Percentiles rank a stretch among this genome's conserved stretches.
These are phyloP conservation scores for Aspergillus wentii DNA, from an alignment of 495 filamentous ascomycete genomes.

Conservation along the genomic window DNA sequence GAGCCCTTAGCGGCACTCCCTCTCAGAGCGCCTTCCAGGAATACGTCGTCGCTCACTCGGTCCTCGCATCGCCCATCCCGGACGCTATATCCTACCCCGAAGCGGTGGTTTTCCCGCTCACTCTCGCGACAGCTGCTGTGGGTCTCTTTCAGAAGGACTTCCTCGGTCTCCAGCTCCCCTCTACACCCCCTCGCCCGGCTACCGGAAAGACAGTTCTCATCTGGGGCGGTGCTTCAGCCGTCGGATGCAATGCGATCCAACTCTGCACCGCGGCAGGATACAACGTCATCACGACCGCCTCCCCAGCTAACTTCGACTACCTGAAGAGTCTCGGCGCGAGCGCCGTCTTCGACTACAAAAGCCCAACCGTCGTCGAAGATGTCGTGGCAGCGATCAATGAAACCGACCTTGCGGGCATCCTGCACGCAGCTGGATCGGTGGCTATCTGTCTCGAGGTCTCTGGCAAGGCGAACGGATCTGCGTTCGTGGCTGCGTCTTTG, in stretches of 20 bases:
- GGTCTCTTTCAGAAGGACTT: slow-evolving; percentile 41
- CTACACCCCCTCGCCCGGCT: slow-evolving; percentile 13
- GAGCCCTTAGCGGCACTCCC: slow-evolving; percentile 10
- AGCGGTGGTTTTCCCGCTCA: slow-evolving; percentile 49
- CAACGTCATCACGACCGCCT: slow-evolving; percentile 49
- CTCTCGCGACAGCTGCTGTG: slow-evolving; percentile 47
- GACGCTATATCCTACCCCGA: slow-evolving; percentile 37
- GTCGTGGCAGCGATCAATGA: too few species aligned
- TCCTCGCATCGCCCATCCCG: slow-evolving; percentile 41
- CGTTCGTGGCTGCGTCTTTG: too few species aligned
- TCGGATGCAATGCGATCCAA: slow-evolving; percentile 56
- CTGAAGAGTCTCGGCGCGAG: slow-evolving; percentile 47
- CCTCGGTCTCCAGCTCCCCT: slow-evolving; percentile 36
- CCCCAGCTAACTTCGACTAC: slow-evolving; percentile 44
- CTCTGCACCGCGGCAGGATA: slow-evolving; percentile 49
- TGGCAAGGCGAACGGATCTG: too few species aligned
- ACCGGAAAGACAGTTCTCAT: slow-evolving; percentile 44
- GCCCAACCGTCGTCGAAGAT: slow-evolving; percentile 22
- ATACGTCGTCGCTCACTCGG: slow-evolving; percentile 34
- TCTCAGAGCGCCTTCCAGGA: slow-evolving; percentile 40
- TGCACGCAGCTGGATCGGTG: too few species aligned
- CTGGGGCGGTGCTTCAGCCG: slow-evolving; percentile 55
- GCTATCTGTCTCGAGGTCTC: too few species aligned
- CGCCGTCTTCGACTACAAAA: slow-evolving; percentile 52
- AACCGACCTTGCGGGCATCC: too few species aligned